Base-by-base conservation (phyloP, 2,329 filamentous ascomycete genomes). In the Orbilia ellipsospora region DNA sequence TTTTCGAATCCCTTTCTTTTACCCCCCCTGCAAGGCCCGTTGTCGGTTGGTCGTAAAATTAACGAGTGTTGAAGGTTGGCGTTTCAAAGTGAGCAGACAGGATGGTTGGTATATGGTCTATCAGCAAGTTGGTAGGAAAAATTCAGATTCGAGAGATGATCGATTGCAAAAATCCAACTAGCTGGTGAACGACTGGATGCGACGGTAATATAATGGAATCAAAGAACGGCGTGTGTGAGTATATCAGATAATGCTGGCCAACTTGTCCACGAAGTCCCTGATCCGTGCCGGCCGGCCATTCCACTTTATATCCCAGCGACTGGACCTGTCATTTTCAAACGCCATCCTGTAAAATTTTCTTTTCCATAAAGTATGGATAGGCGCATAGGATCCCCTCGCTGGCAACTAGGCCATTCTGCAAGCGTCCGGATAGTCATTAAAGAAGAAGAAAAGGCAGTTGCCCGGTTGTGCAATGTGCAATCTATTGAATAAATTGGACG, bases 281-380 rank as follows among this genome's bases (percentile, higher is more conserved):
- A 26, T 28, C n/a, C 12, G 20, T n/a, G 55, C 15, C 55, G 42
- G 57, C 44, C 57, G 42, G 18, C 4, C 57, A 8, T 26, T 61
- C 12, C 57, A 50, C 50, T 61, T 50, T 61, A 61, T 50, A 36
- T 50, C 40, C 18, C 16, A 10, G 31, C 55, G 36, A 45, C 20
- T 59, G 55, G 57, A 50, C 57, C 42, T 50, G 42, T 13, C 57
- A 2, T 31, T 16, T 31, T 48, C 57, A 36, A 36, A 36, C 10
- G 31, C 31, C 10, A 36, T 36, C 31, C 31, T 36, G 5, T 36
- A 36, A 36, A 7, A 4, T 36, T 36, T 48, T 51, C 5, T 48
- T n/a, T 67, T 40, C 65, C 57, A 55, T 63, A 50, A 62, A 63
- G 66, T 50, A 70, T 70, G 66, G 66, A 70, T 63, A 52, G 66